A percentile compares a stretch with the other conserved stretches of the same genome.
Conservation (phyloP, 306 rosid species). For the Alnus rubra region DNA sequence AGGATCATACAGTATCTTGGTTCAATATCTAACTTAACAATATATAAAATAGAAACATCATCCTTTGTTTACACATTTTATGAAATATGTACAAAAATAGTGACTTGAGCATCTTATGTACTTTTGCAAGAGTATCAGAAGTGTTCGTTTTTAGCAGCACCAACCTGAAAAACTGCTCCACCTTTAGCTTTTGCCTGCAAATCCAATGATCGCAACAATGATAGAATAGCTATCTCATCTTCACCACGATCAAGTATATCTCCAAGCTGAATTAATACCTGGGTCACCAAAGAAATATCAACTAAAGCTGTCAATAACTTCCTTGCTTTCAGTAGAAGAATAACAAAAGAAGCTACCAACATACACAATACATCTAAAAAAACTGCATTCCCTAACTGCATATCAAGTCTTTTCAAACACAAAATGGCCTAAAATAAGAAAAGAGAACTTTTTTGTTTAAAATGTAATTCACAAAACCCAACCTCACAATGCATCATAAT, state of each 20-base stretch:
- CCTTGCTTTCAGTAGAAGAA: background rate
- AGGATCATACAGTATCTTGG: background rate
- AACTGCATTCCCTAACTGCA: background rate
- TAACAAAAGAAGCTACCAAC: background rate
- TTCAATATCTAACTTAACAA: slow-evolving; percentile 1
- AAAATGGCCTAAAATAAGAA: background rate
- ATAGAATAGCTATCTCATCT: slow-evolving; percentile 90
- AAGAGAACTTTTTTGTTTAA: background rate
- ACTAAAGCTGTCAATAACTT: background rate
- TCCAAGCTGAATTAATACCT: slow-evolving; percentile 95
- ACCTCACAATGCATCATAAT: background rate
- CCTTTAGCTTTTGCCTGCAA: slow-evolving; percentile 80
- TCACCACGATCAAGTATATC: slow-evolving; percentile 96
- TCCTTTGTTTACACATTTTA: background rate
- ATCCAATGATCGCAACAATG: slow-evolving; percentile 80
- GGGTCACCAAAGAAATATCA: slow-evolving; percentile 7
- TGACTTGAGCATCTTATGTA: slow-evolving; percentile 11
- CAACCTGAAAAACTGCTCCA: slow-evolving; percentile 97
- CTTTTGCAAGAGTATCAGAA: background rate
- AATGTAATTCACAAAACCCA: background rate
- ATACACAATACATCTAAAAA: background rate
- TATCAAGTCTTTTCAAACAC: background rate
- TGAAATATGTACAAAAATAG: background rate
- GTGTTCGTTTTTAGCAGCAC: slow-evolving; percentile 26
- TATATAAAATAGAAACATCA: background rate